phyloP scores from a whole-genome alignment of 768 basidiomycete genomes.

The Sarcodon aspratus region DNA sequence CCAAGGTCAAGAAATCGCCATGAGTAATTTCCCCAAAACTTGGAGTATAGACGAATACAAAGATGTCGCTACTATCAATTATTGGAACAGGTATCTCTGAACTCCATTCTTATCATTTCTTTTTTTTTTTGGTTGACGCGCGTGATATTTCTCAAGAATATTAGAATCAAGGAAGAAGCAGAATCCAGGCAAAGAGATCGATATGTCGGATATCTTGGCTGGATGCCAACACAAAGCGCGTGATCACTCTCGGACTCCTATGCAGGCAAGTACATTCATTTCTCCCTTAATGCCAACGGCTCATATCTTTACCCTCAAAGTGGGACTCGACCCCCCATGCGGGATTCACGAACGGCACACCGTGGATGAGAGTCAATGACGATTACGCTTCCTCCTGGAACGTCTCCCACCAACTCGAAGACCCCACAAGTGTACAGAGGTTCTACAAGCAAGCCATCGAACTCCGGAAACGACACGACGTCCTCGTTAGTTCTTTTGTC shows the following conservation, averaged over 20 bases:
- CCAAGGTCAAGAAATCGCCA: constrained; percentile 66
- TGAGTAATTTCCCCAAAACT: constrained; percentile 46
- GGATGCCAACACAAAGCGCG: constrained; percentile 50
- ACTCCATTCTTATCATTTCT: neutral
- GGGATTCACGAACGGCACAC: constrained; percentile 53
- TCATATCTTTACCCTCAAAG: constrained; percentile 17
- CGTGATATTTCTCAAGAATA: neutral
- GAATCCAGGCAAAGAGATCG: constrained; percentile 27
- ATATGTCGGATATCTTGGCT: constrained; percentile 52
- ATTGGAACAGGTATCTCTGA: constrained; percentile 33
- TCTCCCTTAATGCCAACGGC: neutral
- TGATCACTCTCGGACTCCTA: constrained; percentile 60
- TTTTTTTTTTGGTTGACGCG: neutral
- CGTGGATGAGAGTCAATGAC: constrained; percentile 71
- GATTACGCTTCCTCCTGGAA: constrained; percentile 51
- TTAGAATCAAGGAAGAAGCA: constrained; percentile 23
- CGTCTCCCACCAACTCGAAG: constrained; percentile 31
- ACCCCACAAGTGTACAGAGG: constrained; percentile 38
- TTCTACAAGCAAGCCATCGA: constrained; percentile 52
- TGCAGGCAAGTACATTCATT: constrained; percentile 36
- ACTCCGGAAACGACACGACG: constrained; percentile 40
- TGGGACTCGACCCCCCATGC: constrained; percentile 45
- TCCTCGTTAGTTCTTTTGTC: constrained; percentile 30
- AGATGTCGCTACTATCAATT: constrained; percentile 53
- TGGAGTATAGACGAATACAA: constrained; percentile 71